Percentiles rank a stretch among this genome's conserved stretches.
Evolutionary conservation across 2,329 filamentous ascomycete species (phyloP).

Genomic region (Fusarium verticillioides): DNA sequence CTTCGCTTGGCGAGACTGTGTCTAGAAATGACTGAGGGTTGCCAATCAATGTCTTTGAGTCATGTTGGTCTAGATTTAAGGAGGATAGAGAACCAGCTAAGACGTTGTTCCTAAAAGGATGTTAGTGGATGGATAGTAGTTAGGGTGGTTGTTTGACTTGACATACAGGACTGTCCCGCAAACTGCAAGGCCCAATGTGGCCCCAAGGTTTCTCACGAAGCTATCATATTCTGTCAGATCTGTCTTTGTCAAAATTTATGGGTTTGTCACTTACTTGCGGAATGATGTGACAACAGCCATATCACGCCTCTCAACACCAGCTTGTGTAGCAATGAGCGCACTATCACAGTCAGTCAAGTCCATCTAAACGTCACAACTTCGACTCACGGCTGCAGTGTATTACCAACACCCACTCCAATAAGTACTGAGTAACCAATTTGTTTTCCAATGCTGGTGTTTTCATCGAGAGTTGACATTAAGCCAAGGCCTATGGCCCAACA

Average conservation of each 20-base stretch:
- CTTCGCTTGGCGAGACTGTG: constrained; percentile 44
- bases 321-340: constrained; percentile 64
- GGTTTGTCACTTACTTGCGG: constrained; percentile 49
- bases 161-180: constrained; percentile 53
- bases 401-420: constrained; percentile 63
- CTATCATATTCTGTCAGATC: constrained; percentile 29
- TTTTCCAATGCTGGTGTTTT: constrained; percentile 60
- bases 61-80: constrained; percentile 37
- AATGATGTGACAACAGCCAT: constrained; percentile 59
- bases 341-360: constrained; percentile 33
- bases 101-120: constrained; percentile 51
- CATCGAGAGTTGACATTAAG: constrained; percentile 62
- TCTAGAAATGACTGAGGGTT: constrained; percentile 50
- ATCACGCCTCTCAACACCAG: constrained; percentile 62
- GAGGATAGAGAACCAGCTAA: constrained; percentile 46
- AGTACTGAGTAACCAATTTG: constrained; percentile 65
- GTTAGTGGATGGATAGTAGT: not conserved
- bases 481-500: constrained; percentile 64
- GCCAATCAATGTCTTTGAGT: constrained; percentile 45
- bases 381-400: constrained; percentile 61
- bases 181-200: constrained; percentile 53
- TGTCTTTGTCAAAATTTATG: not conserved
- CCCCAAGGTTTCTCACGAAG: constrained; percentile 54
- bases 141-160: fast-evolving
- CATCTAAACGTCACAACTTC: fast-evolving